A percentile compares a stretch with the other conserved stretches of the same genome.
phyloP scores from a whole-genome alignment of 805 yeast species.

The Ogataea degrootiae region DNA sequence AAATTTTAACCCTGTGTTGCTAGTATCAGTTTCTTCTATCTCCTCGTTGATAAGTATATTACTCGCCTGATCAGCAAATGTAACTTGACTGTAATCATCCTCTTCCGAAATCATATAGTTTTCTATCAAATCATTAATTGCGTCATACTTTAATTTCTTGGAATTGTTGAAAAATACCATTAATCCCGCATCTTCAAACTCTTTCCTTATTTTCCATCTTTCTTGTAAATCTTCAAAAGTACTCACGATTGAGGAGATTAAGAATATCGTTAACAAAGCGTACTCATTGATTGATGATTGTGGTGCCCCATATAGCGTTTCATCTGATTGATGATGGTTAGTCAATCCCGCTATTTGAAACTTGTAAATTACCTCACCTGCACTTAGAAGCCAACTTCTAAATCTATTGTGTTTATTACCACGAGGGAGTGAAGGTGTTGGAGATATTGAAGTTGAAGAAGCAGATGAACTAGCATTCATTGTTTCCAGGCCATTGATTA shows the following conservation, averaged over 20 bases:
- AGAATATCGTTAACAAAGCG: slow-evolving; percentile 61
- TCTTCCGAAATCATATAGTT: slow-evolving; percentile 54
- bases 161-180: slow-evolving; percentile 47
- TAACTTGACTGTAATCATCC: slow-evolving; percentile 44
- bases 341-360: slow-evolving; percentile 5
- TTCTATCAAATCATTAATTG: slow-evolving; percentile 60
- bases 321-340: neutral
- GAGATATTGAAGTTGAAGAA: neutral
- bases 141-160: slow-evolving; percentile 50
- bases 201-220: slow-evolving; percentile 56
- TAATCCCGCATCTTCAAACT: slow-evolving; percentile 54
- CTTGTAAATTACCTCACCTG: slow-evolving; percentile 11
- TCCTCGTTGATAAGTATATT: too few relatives aligned
- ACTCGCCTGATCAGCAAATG: slow-evolving; percentile 2
- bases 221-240: slow-evolving; percentile 31
- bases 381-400: slow-evolving; percentile 15
- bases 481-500: slow-evolving; percentile 8
- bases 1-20: neutral
- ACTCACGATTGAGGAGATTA: slow-evolving; percentile 60
- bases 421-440: neutral
- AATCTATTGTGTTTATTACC: slow-evolving; percentile 5
- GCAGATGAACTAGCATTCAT: neutral
- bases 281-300: slow-evolving; percentile 45
- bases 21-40: neutral
- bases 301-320: slow-evolving; percentile 4